A percentile compares a stretch with the other conserved stretches of the same genome.
Evolutionary conservation across 768 basidiomycete species (phyloP).

Genomic region (Amanita molliuscula): DNA sequence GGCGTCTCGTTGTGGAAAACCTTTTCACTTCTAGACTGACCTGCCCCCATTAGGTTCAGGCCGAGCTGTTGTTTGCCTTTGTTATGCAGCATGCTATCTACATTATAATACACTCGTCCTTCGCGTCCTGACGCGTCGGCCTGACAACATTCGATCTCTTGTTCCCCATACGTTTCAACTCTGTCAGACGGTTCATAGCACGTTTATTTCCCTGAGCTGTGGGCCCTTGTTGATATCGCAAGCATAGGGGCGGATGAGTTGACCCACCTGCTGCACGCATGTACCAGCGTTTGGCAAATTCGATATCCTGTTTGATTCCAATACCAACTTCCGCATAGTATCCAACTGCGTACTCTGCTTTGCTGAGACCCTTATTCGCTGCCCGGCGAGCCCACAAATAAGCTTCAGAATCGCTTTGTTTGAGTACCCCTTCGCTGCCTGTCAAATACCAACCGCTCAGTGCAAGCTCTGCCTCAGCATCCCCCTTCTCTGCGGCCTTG

Average conservation of each 20-base stretch:
- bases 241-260: not conserved
- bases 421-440: constrained; percentile 88
- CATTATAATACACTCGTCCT: constrained; percentile 86
- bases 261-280: constrained; percentile 93
- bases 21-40: constrained; percentile 58
- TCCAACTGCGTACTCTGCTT: constrained; percentile 98
- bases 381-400: constrained; percentile 96
- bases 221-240: not conserved
- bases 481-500: constrained; percentile 93
- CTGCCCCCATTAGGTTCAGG: constrained; percentile 45
- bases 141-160: constrained; percentile 69
- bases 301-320: constrained; percentile 91
- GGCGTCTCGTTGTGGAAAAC: constrained; percentile 45
- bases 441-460: constrained; percentile 98
- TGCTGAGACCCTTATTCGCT: constrained; percentile 92
- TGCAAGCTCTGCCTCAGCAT: constrained; percentile 90
- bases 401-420: constrained; percentile 98
- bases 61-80: not conserved
- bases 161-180: constrained; percentile 85
- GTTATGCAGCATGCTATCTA: constrained; percentile 19
- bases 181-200: constrained; percentile 91
- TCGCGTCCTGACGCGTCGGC: constrained; percentile 88
- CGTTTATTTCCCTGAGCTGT: constrained; percentile 96
- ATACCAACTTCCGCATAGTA: constrained; percentile 98
- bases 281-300: constrained; percentile 97